These are phyloP conservation scores for Tulasnella sp. DNA, from an alignment of 768 basidiomycete genomes.

Conservation along the genomic window DNA sequence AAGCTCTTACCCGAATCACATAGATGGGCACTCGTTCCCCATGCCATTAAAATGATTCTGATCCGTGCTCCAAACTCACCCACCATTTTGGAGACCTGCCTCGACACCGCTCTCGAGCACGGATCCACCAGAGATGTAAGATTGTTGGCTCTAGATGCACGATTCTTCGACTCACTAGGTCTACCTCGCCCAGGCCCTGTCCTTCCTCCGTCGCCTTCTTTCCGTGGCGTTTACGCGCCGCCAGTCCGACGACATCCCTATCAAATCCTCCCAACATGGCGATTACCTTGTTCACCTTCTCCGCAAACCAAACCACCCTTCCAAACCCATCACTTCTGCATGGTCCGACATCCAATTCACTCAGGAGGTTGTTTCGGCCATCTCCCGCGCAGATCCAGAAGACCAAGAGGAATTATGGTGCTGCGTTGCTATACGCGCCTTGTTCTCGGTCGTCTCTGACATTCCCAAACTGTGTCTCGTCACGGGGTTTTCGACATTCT, in stretches of 20 bases:
- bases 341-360: constrained; percentile 17
- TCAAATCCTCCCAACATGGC: constrained; percentile 8
- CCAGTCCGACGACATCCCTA: not conserved
- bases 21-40: constrained; percentile 26
- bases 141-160: not conserved
- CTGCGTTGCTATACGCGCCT: not conserved
- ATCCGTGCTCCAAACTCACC: constrained; percentile 5
- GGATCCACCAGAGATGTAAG: constrained; percentile 17
- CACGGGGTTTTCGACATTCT: not conserved
- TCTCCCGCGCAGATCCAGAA: not conserved
- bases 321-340: constrained; percentile 12
- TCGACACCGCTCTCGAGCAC: constrained; percentile 20
- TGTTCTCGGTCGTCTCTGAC: not conserved
- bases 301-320: constrained; percentile 17
- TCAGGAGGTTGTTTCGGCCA: constrained; percentile 1
- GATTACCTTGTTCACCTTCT: constrained; percentile 18
- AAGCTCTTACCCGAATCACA: not conserved
- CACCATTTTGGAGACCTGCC: constrained; percentile 13
- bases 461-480: not conserved
- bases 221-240: constrained; percentile 6
- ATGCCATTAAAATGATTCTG: constrained; percentile 23
- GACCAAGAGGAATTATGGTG: not conserved
- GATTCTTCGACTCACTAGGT: not conserved
- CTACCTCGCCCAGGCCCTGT: constrained; percentile 5
- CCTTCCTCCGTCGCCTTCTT: not conserved